Evolutionary conservation across 2,329 filamentous ascomycete genomes (phyloP), one percentile per base, ranked within the genome.

Genomic region (Aspergillus candidus): DNA sequence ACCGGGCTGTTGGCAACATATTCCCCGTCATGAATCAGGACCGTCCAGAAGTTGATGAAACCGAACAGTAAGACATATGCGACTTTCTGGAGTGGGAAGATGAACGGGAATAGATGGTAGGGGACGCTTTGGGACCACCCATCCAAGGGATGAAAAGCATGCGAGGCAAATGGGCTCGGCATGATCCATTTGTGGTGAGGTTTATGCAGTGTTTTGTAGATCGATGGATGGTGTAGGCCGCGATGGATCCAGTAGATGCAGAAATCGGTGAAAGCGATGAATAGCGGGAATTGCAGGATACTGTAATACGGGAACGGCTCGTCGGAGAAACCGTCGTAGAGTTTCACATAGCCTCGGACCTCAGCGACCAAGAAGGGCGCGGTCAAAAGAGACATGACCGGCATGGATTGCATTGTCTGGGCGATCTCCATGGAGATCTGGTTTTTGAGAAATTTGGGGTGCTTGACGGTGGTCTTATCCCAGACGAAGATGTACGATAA

Each of bases 151-250:
- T 97, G 89, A 78, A 97, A 97, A 46, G 91, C 91, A 63, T 95
- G 86, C 56, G 84, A 89, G 34, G 91, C 90, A 66, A 81, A 96
- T 0, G 91, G 91, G 3, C 88, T 94, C 3, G 91, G 91, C 88
- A 96, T 94, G 70, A 97, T 96, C 91, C 91, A 97, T 75, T 95
- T 96, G 82, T 97, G 91, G 71, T 97, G 91, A 54, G 89, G 84
- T 80, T 97, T 97, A 79, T 97, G 91, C 39, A 96, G 77, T 54
- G 75, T 75, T 74, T 90, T 94, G 79, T 97, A 97, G 56, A 93
- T 65, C 37, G 70, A 62, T 12, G 86, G 86, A 68, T 89, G 83
- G 70, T 95, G 89, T 49, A 94, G 77, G 45, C 80, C 84, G 45
- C 89, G 84, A 73, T 94, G 89, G 59, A 94, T 91, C 78, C 85